These are phyloP conservation scores for Corylus heterophylla DNA, from an alignment of 306 rosid species.

Conservation along the genomic window DNA sequence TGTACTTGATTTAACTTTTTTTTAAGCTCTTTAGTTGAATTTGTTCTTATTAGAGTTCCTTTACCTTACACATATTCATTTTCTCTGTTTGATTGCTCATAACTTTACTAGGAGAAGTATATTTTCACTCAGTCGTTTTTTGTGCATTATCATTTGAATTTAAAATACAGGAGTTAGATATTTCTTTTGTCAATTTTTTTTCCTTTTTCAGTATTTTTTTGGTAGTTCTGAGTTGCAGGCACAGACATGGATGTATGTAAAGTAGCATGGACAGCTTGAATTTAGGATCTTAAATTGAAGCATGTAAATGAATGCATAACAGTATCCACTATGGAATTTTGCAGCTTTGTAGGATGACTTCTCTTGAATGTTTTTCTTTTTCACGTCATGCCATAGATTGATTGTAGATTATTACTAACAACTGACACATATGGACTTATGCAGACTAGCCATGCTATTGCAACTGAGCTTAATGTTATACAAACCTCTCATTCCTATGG, in stretches of 20 bases:
- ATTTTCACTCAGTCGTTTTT: neutral
- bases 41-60: neutral
- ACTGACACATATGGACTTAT: slow-evolving; percentile 27
- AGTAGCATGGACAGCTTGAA: neutral
- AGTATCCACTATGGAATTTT: neutral
- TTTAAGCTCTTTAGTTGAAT: neutral
- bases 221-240: neutral
- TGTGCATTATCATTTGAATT: neutral
- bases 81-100: neutral
- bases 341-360: neutral
- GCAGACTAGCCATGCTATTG: slow-evolving; percentile 79
- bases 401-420: slow-evolving; percentile 10
- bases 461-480: slow-evolving; percentile 71
- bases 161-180: neutral
- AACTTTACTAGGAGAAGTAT: neutral
- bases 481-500: slow-evolving; percentile 91
- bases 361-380: slow-evolving; percentile 9
- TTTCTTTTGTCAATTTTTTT: neutral
- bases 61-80: neutral
- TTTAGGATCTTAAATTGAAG: neutral
- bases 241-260: neutral
- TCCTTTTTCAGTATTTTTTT: neutral
- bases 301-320: neutral
- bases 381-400: neutral
- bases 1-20: neutral